phyloP scores from a whole-genome alignment of 2,329 filamentous ascomycete genomes.

The Colletotrichum spinosum region DNA sequence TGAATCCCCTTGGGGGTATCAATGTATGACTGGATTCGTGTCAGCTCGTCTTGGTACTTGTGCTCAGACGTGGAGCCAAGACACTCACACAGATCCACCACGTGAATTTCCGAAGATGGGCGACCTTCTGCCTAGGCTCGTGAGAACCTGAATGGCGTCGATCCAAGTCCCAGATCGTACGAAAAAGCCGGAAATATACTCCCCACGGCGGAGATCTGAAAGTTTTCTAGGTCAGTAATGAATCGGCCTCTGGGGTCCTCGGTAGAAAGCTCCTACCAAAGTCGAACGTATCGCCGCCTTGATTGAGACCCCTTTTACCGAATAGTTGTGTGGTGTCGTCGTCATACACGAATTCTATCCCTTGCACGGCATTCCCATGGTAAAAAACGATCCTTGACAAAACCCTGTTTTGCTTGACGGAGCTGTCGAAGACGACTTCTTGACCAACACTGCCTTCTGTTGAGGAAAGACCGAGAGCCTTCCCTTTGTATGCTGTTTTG shows the following conservation, averaged over 20 bases:
- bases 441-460: slow-evolving; percentile 77
- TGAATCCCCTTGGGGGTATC: slow-evolving; percentile 90
- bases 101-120: slow-evolving; percentile 83
- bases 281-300: slow-evolving; percentile 78
- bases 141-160: slow-evolving; percentile 90
- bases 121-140: slow-evolving; percentile 87
- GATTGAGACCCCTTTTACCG: slow-evolving; percentile 80
- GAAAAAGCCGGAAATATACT: slow-evolving; percentile 88
- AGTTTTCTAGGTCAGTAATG: slow-evolving; percentile 21
- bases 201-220: slow-evolving; percentile 84
- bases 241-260: neutral
- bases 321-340: slow-evolving; percentile 87
- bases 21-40: slow-evolving; percentile 76
- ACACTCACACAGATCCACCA: slow-evolving; percentile 84
- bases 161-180: slow-evolving; percentile 85
- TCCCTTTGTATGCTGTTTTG: slow-evolving; percentile 80
- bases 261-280: slow-evolving; percentile 68
- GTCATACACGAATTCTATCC: slow-evolving; percentile 93
- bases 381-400: slow-evolving; percentile 82
- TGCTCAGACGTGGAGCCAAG: neutral
- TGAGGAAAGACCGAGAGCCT: slow-evolving; percentile 77
- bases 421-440: slow-evolving; percentile 80
- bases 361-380: slow-evolving; percentile 78
- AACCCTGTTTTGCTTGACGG: slow-evolving; percentile 75
- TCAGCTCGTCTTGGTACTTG: slow-evolving; percentile 34